Evolutionary conservation across 78 protist genomes (phyloP), one percentile per base, ranked within the genome.

Genomic region (Diacronema lutheri): DNA sequence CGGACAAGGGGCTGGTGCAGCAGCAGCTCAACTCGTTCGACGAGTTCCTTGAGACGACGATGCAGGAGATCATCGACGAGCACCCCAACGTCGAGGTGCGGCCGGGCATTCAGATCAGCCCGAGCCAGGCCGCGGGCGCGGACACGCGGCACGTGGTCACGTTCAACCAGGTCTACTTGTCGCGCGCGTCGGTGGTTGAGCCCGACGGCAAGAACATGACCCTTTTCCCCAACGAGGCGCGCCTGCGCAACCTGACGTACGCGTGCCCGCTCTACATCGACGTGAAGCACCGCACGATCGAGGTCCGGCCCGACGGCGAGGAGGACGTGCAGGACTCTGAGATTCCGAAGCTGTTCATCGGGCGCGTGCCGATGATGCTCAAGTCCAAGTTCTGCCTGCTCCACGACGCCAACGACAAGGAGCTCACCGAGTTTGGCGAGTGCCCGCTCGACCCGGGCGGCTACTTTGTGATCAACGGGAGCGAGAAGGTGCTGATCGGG

Each of bases 381-480:
- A 78, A 94, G 72, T 97, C 99, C 29, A 44, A 85, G 55, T 92
- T 55, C 81, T 99, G 99, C 92, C n/a, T 55, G 68, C 89, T 96
- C 44, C 58, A 29, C 65, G 77, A 76, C 29, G 11, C 65, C n/a
- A 25, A 21, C 11, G 85, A 90, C 64, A 25, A 56, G 55, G 96
- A 90, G 19, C 61, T 94, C 7, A 81, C 91, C 23, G 58, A 73
- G 0, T 62, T 93, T 57, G 98, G 98, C 37, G 99, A 99, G 94
- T 99, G 99, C 88, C 84, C 93, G 37, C 94, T 86, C 82, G 99
- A 99, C 87, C 97, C 95, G 79, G 96, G 99, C 21, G 99, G 99
- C 57, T 99, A 99, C 92, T 99, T 99, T 41, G 90, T 99, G 35
- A 94, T 98, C 85, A 98, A 97, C 91, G 99, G 99, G 50, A 37